These are phyloP conservation scores for Haematococcus lacustris DNA, from an alignment of 139 green algal genomes.

Conservation along the genomic window DNA sequence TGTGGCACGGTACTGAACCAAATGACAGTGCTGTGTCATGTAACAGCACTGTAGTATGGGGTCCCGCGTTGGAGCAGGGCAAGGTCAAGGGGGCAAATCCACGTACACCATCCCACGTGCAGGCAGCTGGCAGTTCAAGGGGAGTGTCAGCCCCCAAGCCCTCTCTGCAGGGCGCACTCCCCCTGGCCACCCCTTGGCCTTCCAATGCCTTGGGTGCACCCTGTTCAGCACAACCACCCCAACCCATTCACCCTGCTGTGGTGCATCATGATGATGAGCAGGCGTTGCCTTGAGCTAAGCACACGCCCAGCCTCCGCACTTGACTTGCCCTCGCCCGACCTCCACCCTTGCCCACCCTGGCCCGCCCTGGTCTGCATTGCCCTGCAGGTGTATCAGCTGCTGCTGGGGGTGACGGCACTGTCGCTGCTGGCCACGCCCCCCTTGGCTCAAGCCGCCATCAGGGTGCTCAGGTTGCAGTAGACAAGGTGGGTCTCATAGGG, in stretches of 20 bases:
- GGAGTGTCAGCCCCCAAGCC: too few relatives aligned
- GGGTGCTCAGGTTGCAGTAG: too few relatives aligned
- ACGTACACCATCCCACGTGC: too few relatives aligned
- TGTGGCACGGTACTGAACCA: background rate
- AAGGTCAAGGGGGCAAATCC: too few relatives aligned
- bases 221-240: background rate
- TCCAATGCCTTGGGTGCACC: background rate
- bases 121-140: too few relatives aligned
- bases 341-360: background rate
- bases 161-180: too few relatives aligned
- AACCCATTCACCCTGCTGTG: background rate
- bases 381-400: constrained; percentile 52
- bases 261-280: background rate
- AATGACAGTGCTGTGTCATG: background rate
- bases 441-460: too few relatives aligned
- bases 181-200: background rate
- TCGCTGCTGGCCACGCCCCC: constrained; percentile 87
- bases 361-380: background rate
- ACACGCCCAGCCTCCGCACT: background rate
- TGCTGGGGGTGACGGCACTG: constrained; percentile 90
- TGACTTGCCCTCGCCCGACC: background rate
- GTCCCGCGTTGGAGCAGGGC: background rate
- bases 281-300: background rate
- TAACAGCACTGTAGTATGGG: background rate
- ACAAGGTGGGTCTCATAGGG: too few relatives aligned